Evolutionary conservation across 2,329 filamentous ascomycete species (phyloP), one percentile per base, ranked within the genome.

Genomic region (Xylaria sp.): DNA sequence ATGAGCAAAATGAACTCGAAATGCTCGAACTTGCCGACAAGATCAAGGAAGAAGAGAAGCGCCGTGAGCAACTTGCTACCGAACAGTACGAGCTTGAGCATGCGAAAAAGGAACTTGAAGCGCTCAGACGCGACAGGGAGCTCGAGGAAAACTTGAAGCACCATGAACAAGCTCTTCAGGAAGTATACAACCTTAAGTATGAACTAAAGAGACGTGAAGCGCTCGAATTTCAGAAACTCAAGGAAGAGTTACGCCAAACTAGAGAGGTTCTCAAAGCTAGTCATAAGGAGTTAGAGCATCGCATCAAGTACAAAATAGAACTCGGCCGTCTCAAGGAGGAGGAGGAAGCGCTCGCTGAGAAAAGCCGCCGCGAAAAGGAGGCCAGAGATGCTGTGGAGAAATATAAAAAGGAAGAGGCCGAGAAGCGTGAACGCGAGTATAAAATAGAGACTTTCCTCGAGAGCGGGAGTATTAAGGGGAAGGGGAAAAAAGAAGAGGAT

Each of bases 241-340:
- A n/a, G n/a, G n/a, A n/a, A n/a, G n/a, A n/a, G n/a, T n/a, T n/a
- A n/a, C n/a, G n/a, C 40, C 73, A 74, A 25, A 71, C 75, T 21
- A 68, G 70, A 12, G 60, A 72, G 17, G n/a, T n/a, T n/a, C n/a
- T n/a, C n/a, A 79, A 80, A 40, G 83, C 82, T 66, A 77, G 80
- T n/a, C 78, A 77, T 21, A 77, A 78, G 15, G 80, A 79, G 67
- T 79, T 83, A 66, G 79, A 84, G 71, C 78, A 78, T 57, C 80
- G 82, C 21, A 80, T 87, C 57, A 83, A 81, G 72, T 79, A 80
- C 68, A 82, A 85, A 66, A 72, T 85, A 1, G 83, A 84, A 69
- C 72, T 80, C 55, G 76, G 82, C 71, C 77, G 82, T 23, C 74
- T 85, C 15, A 76, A 78, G 62, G 78, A 81, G 53, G 79, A 83